Percentiles rank a stretch among this genome's conserved stretches.
Conservation (phyloP, 305 asterid genomes). For the Solanum chacoense region DNA sequence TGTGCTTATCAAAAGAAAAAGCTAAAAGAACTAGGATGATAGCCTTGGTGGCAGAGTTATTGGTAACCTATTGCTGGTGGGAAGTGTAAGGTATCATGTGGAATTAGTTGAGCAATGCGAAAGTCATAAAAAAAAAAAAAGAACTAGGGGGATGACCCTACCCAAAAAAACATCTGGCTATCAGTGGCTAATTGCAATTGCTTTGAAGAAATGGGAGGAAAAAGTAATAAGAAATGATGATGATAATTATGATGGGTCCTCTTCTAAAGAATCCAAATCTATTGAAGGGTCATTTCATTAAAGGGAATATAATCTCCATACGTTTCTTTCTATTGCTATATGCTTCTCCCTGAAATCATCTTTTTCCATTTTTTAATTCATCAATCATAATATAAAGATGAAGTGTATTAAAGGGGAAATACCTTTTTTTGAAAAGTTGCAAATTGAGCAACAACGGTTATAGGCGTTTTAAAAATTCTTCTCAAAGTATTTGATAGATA, state of each 20-base stretch:
- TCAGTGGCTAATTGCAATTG: background rate
- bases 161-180: background rate
- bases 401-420: background rate
- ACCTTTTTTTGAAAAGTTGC: background rate
- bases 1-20: background rate
- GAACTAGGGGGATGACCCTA: background rate
- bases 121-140: background rate
- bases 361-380: background rate
- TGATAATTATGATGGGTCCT: background rate
- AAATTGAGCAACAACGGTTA: background rate
- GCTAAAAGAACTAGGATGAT: background rate
- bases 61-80: background rate
- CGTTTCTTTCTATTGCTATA: background rate
- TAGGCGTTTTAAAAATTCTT: background rate
- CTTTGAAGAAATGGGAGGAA: background rate
- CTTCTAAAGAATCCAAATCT: slow-evolving; percentile 8
- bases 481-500: background rate
- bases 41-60: background rate
- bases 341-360: background rate
- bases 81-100: background rate
- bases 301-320: background rate
- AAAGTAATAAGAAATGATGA: background rate
- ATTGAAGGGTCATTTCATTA: background rate
- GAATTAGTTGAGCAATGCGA: background rate
- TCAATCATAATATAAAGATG: background rate